Evolutionary conservation across 495 filamentous ascomycete genomes (phyloP), one percentile per base, ranked within the genome.

Genomic region (Penicillium canariense): DNA sequence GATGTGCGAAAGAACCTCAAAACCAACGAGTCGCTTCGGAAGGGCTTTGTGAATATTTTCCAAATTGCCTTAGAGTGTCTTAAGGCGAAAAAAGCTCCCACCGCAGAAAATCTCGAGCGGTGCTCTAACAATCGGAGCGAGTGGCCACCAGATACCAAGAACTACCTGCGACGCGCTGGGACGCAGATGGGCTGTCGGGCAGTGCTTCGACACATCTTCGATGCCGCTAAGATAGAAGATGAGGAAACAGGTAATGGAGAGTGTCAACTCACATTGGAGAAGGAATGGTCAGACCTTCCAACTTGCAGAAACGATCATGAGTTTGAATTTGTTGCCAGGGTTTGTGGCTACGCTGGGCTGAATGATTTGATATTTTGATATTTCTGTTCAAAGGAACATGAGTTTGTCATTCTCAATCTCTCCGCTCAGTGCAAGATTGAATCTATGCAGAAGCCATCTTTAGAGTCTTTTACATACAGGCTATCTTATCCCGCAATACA

Each of bases 281-380:
- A 58, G 14, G 45, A 56, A 46, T 55, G 59, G 52, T 56, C 52
- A 46, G 54, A 50, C 28, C 46, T 65, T 20, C 59, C 51, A 35
- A 34, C 52, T 44, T 69, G 67, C 50, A 61, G 64, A 48, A 69
- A 67, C 49, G 62, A 67, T 52, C 62, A 59, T 58, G 67, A 69
- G 52, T 69, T 63, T 56, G 61, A 63, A 60, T 67, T 67, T 60
- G 61, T 63, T 50, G 62, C 64, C 31, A 54, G 56, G 50, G 55
- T 49, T 54, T 69, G 64, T 56, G 64, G 65, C 22, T 62, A 62
- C 28, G 43, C 39, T 56, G 50, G 43, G n/a, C n/a, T n/a, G 18
- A 34, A 52, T 58, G 51, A 62, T 52, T 54, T 47, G 5, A 56
- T 54, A n/a, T n/a, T n/a, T n/a, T n/a, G n/a, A n/a, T n/a, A n/a